Evolutionary conservation across 2,329 filamentous ascomycete species (phyloP).

Genomic region (Clarireedia monteithiana): DNA sequence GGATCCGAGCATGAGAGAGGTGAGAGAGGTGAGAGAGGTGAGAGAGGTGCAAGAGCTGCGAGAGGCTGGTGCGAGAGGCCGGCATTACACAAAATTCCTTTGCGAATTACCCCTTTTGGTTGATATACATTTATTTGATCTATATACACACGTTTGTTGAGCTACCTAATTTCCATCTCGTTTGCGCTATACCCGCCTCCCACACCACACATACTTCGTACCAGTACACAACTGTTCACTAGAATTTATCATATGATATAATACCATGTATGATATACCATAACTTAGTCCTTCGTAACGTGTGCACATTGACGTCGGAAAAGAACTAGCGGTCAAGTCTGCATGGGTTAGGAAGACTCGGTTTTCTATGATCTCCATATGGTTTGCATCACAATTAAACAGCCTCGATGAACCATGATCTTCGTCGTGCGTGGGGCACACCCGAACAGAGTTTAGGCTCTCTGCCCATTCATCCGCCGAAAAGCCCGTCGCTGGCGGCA

Average conservation of each 20-base stretch:
- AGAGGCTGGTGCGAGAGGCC: background rate
- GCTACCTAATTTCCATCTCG: too few relatives aligned
- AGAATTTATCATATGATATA: conserved; percentile 1
- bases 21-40: background rate
- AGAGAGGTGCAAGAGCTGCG: background rate
- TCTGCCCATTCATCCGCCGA: too few relatives aligned
- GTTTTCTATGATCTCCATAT: conserved; percentile 25
- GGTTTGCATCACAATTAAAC: conserved; percentile 26
- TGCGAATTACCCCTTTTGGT: too few relatives aligned
- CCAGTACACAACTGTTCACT: too few relatives aligned
- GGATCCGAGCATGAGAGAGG: conserved; percentile 5
- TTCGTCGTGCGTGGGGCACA: conserved; percentile 25
- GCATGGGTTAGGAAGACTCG: conserved; percentile 16
- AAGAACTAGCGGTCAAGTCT: conserved; percentile 29
- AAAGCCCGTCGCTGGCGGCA: too few relatives aligned
- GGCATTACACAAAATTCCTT: background rate
- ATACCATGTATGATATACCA: background rate
- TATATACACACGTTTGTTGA: too few relatives aligned
- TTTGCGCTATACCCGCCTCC: too few relatives aligned
- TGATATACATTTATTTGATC: too few relatives aligned
- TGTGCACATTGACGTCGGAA: conserved; percentile 15
- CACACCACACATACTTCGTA: too few relatives aligned
- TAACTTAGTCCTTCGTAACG: background rate
- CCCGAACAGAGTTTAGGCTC: conserved; percentile 6
- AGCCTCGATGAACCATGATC: conserved; percentile 29